Conservation (phyloP, 1,284 basidiomycete species). For the Phellinidium pouzarii region DNA sequence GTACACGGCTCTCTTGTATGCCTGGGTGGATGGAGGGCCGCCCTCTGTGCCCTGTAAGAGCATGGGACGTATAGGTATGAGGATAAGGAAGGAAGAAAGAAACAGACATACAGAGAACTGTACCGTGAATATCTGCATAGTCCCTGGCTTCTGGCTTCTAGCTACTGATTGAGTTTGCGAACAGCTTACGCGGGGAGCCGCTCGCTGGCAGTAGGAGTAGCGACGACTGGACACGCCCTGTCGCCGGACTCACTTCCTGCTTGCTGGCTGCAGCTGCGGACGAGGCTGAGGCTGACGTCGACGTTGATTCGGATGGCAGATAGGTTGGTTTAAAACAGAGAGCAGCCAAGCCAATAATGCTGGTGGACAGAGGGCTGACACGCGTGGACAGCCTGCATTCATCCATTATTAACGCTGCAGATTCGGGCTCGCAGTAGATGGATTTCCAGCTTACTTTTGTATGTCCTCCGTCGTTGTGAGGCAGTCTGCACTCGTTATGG, state of each 20-base stretch:
- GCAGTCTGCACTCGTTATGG: neutral
- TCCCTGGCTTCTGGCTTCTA: neutral
- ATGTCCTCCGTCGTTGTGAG: neutral
- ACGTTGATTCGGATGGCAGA: no score
- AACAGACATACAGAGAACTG: neutral
- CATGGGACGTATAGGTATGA: neutral
- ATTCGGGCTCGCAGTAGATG: neutral
- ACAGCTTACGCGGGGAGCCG: neutral
- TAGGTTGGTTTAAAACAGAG: no score
- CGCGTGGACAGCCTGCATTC: neutral
- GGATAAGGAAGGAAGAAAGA: neutral
- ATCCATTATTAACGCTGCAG: neutral
- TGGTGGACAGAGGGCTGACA: neutral
- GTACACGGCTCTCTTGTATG: conserved; percentile 54
- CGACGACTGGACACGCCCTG: neutral
- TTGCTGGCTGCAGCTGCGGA: no score
- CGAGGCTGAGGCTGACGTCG: neutral
- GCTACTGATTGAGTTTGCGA: neutral
- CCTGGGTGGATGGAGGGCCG: conserved; percentile 26
- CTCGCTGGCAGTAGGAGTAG: neutral
- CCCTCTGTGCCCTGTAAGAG: conserved; percentile 5
- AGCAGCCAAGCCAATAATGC: neutral
- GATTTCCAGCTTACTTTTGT: neutral
- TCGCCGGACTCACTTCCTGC: neutral
- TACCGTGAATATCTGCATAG: conserved; percentile 1